Evolutionary conservation across 129 eudicot species (phyloP), one percentile per base, ranked within the genome.

Genomic region (Tagetes erecta): DNA sequence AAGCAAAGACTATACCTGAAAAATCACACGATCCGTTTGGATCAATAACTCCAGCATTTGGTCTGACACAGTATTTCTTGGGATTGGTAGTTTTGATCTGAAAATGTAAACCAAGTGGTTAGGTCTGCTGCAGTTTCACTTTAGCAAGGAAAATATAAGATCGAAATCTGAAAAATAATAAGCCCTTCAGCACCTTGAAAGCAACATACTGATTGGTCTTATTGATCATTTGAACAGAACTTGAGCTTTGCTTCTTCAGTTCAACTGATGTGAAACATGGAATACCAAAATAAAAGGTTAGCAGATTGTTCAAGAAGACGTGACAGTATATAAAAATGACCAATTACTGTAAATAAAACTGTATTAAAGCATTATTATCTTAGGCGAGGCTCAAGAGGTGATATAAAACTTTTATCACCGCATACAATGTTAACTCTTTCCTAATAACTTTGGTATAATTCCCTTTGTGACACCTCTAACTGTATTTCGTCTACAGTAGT

Each of bases 71-170:
- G 39, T 86, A 86, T 68, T 83, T 86, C 82, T 83, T 86, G 0
- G 91, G 91, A 62, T 83, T 80, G 5, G 91, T 86, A 44, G 91
- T 86, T 67, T 86, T 86, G 47, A 86, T 75, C 90, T 86, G 85
- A 67, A 64, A 80, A 74, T 55, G 46, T 36, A 40, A 45, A 45
- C 53, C 38, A 70, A 50, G 41, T 62, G 33, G 65, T 70, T 59
- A 69, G 12, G 53, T 46, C 10, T 70, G n/a, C 64, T 47, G 82
- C 57, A 50, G 51, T 46, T 47, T 1, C 45, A 45, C 35, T 20
- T 70, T 31, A 38, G 37, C 27, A 12, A 12, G 12, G 36, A 49
- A 5, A 49, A 49, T 37, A 62, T 31, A 67, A 62, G 35, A 47
- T 70, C 33, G 63, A 60, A 69, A 70, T 60, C 13, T 69, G 8